Conservation (phyloP, 2,329 filamentous ascomycete species). For the Fusarium bulbicola region DNA sequence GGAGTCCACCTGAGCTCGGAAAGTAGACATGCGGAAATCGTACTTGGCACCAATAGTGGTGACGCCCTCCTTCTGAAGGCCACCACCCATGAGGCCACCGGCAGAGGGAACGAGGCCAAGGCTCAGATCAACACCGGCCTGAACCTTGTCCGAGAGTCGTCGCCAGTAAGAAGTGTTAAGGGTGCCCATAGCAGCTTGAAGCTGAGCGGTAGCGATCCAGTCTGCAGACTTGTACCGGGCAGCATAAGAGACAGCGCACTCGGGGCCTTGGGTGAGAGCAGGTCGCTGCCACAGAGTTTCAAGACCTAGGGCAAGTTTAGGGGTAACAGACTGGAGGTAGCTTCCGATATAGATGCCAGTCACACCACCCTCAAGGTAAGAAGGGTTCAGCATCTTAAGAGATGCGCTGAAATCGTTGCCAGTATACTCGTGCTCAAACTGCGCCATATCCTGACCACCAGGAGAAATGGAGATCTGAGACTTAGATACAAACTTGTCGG, state of each 20-base stretch:
- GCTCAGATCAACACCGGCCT: constrained; percentile 95
- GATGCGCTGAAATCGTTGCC: constrained; percentile 93
- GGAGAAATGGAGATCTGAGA: constrained; percentile 85
- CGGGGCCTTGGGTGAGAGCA: constrained; percentile 85
- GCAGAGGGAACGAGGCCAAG: constrained; percentile 77
- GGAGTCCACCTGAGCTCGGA: constrained; percentile 95
- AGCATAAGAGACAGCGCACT: constrained; percentile 89
- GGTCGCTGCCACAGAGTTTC: constrained; percentile 95
- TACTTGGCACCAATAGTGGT: constrained; percentile 97
- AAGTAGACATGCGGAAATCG: constrained; percentile 94
- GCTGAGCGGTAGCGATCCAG: constrained; percentile 91
- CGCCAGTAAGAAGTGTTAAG: constrained; percentile 95
- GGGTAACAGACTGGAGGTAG: constrained; percentile 93
- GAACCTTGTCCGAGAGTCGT: constrained; percentile 90
- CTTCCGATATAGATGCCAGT: constrained; percentile 96
- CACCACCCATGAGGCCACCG: constrained; percentile 78
- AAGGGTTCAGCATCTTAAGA: constrained; percentile 96
- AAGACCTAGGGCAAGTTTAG: constrained; percentile 84
- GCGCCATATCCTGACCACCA: constrained; percentile 84
- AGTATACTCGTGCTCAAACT: constrained; percentile 94
- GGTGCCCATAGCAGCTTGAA: constrained; percentile 83
- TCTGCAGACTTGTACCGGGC: constrained; percentile 90
- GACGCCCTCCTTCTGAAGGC: constrained; percentile 83
- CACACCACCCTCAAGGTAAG: constrained; percentile 86
- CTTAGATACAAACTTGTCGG: constrained; percentile 82